Evolutionary conservation across 83 land plant genomes (phyloP).

Genomic region (Thuja plicata): DNA sequence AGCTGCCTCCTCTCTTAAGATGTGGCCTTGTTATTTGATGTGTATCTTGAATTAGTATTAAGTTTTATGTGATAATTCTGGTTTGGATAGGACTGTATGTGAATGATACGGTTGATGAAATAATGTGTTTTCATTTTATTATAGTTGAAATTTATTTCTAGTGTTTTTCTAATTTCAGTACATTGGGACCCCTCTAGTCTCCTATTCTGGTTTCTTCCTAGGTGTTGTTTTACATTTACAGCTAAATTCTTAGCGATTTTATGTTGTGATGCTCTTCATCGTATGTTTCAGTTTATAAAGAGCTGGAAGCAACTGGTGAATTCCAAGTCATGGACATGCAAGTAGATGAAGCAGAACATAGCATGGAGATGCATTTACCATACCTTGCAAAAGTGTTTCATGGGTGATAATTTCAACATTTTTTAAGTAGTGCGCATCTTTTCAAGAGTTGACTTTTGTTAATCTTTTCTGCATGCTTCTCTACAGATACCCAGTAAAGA

Average conservation of each 20-base stretch:
- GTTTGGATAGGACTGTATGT: background rate
- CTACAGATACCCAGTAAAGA: slow-evolving; percentile 72
- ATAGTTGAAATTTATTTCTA: background rate
- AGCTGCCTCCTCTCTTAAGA: background rate
- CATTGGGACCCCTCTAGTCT: background rate
- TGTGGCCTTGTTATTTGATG: background rate
- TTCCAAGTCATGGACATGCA: slow-evolving; percentile 84
- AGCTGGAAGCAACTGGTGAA: slow-evolving; percentile 77
- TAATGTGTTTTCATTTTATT: background rate
- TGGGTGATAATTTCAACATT: background rate
- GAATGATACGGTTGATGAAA: background rate
- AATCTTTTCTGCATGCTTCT: background rate
- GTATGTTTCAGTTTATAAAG: slow-evolving; percentile 64
- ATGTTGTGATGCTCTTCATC: background rate
- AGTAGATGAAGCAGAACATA: slow-evolving; percentile 98
- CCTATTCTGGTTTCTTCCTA: background rate
- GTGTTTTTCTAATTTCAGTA: background rate
- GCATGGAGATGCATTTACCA: slow-evolving; percentile 99
- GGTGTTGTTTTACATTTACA: background rate
- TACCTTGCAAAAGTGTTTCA: slow-evolving; percentile 88
- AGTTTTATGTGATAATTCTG: background rate
- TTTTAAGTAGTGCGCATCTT: background rate
- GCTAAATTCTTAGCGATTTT: background rate
- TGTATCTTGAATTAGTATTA: background rate
- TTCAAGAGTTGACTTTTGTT: background rate